Conservation (phyloP, 805 yeast species). For the Scheffersomyces coipomensis region DNA sequence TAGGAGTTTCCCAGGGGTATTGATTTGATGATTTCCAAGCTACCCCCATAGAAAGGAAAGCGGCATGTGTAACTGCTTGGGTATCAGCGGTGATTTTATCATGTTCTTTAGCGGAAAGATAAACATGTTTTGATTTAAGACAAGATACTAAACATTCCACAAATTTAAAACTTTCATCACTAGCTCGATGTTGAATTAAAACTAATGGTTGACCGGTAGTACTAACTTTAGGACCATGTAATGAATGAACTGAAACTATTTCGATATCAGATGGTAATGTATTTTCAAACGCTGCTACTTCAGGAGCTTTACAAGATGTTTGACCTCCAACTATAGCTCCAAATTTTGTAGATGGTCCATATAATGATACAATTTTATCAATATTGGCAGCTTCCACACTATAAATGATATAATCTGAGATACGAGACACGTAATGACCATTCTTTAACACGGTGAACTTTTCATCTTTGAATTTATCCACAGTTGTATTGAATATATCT, state of each 20-base stretch:
- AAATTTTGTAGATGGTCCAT: constrained; percentile 85
- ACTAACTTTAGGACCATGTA: constrained; percentile 91
- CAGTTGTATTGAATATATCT: constrained; percentile 51
- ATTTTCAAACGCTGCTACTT: constrained; percentile 79
- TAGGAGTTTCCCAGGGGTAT: constrained; percentile 87
- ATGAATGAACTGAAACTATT: constrained; percentile 83
- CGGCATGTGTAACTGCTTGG: constrained; percentile 98
- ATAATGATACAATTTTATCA: constrained; percentile 62
- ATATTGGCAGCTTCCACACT: constrained; percentile 92
- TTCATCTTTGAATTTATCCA: constrained; percentile 36
- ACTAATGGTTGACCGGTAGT: constrained; percentile 93
- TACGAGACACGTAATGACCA: constrained; percentile 82
- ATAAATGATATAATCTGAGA: constrained; percentile 81
- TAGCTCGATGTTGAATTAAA: constrained; percentile 71
- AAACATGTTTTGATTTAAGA: constrained; percentile 73
- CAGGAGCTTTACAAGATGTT: constrained; percentile 92
- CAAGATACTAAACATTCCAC: constrained; percentile 68
- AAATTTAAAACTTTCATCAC: constrained; percentile 51
- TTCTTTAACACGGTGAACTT: constrained; percentile 60
- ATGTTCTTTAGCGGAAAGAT: constrained; percentile 81
- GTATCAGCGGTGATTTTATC: constrained; percentile 97
- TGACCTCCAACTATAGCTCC: constrained; percentile 98
- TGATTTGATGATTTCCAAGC: constrained; percentile 85
- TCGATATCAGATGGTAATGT: constrained; percentile 75
- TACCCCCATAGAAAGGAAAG: constrained; percentile 92